A percentile compares a stretch with the other conserved stretches of the same genome.
Evolutionary conservation across 805 yeast genomes (phyloP).

Genomic region (Candida endomychidarum): DNA sequence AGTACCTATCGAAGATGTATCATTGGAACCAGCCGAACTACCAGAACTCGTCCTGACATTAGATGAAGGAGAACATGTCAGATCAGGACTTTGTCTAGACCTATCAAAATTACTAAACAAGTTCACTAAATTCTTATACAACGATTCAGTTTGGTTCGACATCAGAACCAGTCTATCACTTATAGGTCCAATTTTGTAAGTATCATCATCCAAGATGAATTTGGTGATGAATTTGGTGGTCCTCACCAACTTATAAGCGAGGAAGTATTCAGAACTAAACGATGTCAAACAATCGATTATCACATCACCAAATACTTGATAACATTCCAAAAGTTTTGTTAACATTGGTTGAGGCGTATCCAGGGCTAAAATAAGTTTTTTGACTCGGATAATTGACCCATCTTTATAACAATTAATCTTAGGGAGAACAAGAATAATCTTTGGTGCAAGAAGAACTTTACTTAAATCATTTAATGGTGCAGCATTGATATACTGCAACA

Average conservation of each 20-base stretch:
- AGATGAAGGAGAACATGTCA: background rate
- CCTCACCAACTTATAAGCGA: slow-evolving; percentile 4
- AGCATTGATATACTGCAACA: background rate
- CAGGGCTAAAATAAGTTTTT: background rate
- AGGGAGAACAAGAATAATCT: background rate
- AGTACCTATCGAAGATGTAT: no score
- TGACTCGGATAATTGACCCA: slow-evolving; percentile 1
- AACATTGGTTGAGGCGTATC: background rate
- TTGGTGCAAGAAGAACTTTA: background rate
- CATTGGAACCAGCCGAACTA: no score
- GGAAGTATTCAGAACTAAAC: background rate
- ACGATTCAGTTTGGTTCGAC: background rate
- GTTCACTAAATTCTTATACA: no score
- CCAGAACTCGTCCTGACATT: no score
- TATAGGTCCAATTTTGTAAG: slow-evolving; percentile 2
- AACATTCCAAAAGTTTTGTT: background rate
- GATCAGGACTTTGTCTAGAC: background rate
- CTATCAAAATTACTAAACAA: no score
- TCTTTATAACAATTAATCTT: slow-evolving; percentile 7
- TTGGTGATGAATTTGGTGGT: slow-evolving; percentile 7
- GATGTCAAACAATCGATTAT: background rate
- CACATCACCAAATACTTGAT: background rate
- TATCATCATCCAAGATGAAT: slow-evolving; percentile 2
- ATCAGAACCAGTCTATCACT: slow-evolving; percentile 1
- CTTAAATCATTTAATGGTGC: background rate